Conservation (phyloP, 768 basidiomycete species). For the Pseudohyphozyma bogoriensis region DNA sequence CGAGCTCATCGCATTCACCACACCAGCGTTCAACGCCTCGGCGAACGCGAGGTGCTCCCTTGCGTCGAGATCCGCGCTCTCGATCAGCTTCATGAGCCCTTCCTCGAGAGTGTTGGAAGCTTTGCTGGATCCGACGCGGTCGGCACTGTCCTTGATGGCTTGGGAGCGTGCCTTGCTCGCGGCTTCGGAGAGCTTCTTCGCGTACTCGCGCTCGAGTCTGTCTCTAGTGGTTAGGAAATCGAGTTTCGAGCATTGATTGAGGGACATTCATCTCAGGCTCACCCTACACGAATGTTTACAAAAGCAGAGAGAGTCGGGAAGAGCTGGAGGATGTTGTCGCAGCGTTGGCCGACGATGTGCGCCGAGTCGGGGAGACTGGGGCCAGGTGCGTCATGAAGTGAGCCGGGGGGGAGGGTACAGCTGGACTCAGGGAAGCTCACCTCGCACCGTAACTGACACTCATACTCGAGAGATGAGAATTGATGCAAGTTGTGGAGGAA, state of each 20-base stretch:
- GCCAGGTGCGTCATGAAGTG: neutral
- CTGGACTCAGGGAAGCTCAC: neutral
- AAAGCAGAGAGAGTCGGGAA: conserved; percentile 10
- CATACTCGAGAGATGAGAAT: no score
- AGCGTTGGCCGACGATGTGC: conserved; percentile 3
- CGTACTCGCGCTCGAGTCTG: neutral
- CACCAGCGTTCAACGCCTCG: neutral
- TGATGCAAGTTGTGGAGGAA: no score
- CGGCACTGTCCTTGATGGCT: neutral
- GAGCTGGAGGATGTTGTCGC: conserved; percentile 7
- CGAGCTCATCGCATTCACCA: neutral
- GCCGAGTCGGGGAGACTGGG: conserved; percentile 21
- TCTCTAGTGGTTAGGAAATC: neutral
- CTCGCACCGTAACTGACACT: neutral
- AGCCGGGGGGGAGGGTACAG: neutral
- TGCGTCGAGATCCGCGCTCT: conserved; percentile 14
- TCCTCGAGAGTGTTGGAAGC: conserved; percentile 4
- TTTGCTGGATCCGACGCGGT: neutral
- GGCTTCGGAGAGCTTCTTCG: neutral
- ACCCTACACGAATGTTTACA: neutral
- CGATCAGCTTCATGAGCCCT: conserved; percentile 5
- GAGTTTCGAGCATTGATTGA: neutral
- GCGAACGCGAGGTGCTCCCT: conserved; percentile 1
- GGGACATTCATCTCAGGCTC: neutral
- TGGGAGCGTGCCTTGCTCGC: conserved; percentile 3